phyloP scores from a whole-genome alignment of 345 rosid species.

The Cardamine occulta region DNA sequence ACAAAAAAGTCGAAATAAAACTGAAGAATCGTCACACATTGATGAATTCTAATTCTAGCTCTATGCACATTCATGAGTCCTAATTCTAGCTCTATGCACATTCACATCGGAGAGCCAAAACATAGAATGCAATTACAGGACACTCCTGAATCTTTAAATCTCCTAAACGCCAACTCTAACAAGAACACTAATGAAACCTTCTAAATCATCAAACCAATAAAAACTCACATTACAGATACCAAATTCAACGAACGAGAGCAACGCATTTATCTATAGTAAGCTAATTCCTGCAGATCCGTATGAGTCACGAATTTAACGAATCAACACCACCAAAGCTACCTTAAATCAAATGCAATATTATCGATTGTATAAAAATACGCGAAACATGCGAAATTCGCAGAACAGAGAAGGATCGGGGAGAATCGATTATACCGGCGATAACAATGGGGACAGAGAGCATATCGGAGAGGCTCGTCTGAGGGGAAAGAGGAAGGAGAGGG shows the following conservation, averaged over 20 bases:
- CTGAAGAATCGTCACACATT: slow-evolving; percentile 3
- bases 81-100: background rate
- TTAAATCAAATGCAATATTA: background rate
- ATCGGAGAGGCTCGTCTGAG: slow-evolving; percentile 35
- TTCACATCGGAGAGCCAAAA: background rate
- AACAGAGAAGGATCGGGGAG: slow-evolving; percentile 19
- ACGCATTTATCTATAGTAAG: slow-evolving; percentile 14
- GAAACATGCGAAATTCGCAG: background rate
- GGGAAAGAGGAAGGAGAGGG: slow-evolving; percentile 13
- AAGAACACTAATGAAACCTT: slow-evolving; percentile 21
- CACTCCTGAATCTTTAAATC: background rate
- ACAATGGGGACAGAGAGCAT: slow-evolving; percentile 40
- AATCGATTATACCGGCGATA: slow-evolving; percentile 35
- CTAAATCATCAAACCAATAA: background rate
- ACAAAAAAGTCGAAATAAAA: background rate
- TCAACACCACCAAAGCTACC: slow-evolving; percentile 10
- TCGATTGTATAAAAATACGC: background rate
- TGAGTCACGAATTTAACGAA: background rate
- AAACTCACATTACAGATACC: slow-evolving; percentile 5
- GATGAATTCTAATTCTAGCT: slow-evolving; percentile 2
- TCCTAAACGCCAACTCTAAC: background rate
- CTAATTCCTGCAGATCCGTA: slow-evolving; percentile 6
- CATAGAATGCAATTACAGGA: background rate
- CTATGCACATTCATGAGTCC: background rate
- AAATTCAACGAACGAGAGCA: slow-evolving; percentile 1